Conservation (phyloP, 2,329 filamentous ascomycete species). For the Penicillium sp. region DNA sequence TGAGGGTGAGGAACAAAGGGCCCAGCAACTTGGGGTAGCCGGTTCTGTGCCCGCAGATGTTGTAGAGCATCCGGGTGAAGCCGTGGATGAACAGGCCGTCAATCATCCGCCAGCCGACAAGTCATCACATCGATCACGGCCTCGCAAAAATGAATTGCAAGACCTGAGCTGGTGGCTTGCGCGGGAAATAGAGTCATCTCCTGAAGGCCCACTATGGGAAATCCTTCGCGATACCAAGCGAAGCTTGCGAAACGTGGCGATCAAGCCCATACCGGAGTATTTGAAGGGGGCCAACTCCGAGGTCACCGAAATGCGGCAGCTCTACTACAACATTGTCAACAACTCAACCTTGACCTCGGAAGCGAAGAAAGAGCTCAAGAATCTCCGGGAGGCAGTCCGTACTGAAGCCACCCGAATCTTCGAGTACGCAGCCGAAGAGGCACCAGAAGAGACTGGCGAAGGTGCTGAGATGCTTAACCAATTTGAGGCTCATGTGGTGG, state of each 20-base stretch:
- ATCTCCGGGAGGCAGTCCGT: constrained; percentile 8
- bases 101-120: neutral
- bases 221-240: neutral
- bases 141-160: neutral
- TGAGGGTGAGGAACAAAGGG: neutral
- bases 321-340: constrained; percentile 6
- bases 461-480: constrained; percentile 14
- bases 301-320: constrained; percentile 4
- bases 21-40: neutral
- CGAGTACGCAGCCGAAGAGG: constrained; percentile 9
- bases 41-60: neutral
- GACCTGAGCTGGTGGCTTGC: constrained; percentile 6
- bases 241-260: neutral
- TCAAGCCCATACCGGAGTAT: constrained; percentile 4
- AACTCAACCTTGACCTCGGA: neutral
- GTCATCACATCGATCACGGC: neutral
- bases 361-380: neutral
- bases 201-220: constrained; percentile 2
- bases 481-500: constrained; percentile 20
- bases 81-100: neutral
- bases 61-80: neutral
- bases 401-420: constrained; percentile 9
- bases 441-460: constrained; percentile 1
- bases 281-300: neutral
- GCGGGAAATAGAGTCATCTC: constrained; percentile 4